Evolutionary conservation across 2,329 filamentous ascomycete genomes (phyloP).

Genomic region (Fusarium burgessii): DNA sequence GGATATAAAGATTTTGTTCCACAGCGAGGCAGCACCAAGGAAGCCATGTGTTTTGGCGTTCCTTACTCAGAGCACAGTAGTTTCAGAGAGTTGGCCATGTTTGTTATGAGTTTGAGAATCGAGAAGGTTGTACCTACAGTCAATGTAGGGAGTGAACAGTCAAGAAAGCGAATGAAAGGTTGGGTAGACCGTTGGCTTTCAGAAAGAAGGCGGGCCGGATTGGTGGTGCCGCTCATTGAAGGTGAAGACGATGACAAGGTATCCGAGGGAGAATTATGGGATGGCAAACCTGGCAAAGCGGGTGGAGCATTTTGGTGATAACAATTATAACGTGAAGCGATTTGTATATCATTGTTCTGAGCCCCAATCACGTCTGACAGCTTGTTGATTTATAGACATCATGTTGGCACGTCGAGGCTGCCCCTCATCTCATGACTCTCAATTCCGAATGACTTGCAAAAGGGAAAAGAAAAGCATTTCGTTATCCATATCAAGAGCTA

Average conservation of each 20-base stretch:
- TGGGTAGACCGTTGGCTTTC: conserved; percentile 74
- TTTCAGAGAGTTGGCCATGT: conserved; percentile 94
- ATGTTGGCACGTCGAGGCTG: background rate
- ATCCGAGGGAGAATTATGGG: conserved; percentile 51
- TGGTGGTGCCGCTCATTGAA: conserved; percentile 59
- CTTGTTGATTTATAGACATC: background rate
- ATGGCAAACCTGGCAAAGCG: conserved; percentile 54
- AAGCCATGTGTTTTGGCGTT: conserved; percentile 90
- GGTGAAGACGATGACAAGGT: conserved; percentile 52
- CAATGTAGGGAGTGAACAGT: conserved; percentile 75
- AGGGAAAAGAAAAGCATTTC: conserved; percentile 39
- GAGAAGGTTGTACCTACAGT: conserved; percentile 94
- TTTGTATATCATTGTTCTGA: background rate
- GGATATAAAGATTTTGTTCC: conserved; percentile 77
- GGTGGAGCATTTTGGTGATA: conserved; percentile 56
- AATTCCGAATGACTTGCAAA: background rate
- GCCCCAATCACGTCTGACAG: background rate
- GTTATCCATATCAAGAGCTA: conserved; percentile 49
- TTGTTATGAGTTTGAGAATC: conserved; percentile 87
- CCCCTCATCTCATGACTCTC: background rate
- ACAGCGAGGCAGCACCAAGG: conserved; percentile 84
- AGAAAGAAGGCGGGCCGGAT: conserved; percentile 68
- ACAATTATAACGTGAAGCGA: conserved; percentile 1
- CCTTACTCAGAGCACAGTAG: conserved; percentile 97
- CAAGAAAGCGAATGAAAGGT: conserved; percentile 70